Percentiles rank a stretch among this genome's conserved stretches.
phyloP scores from a whole-genome alignment of 2,329 filamentous ascomycete genomes.

The Aspergillus jensenii region DNA sequence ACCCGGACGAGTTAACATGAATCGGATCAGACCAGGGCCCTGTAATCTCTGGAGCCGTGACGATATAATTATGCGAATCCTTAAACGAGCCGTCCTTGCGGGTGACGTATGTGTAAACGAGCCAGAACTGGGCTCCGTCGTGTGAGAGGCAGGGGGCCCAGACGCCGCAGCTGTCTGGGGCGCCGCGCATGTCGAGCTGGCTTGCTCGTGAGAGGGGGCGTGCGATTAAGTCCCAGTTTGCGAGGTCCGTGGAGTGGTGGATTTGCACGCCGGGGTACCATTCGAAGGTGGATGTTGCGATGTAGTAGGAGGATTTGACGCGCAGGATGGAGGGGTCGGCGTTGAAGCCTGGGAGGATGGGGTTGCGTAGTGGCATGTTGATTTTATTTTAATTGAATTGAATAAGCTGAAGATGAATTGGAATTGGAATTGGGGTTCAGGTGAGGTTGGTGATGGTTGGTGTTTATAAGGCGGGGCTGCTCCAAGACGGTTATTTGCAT shows the following conservation, averaged over 20 bases:
- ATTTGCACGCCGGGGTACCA: constrained; percentile 60
- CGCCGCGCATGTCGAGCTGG: constrained; percentile 24
- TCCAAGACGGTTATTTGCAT: no score
- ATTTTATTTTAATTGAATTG: no score
- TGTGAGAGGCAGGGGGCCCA: constrained; percentile 51
- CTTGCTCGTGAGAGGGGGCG: constrained; percentile 23
- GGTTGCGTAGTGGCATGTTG: constrained; percentile 45
- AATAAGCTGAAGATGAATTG: no score
- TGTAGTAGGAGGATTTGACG: constrained; percentile 53
- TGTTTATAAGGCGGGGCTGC: no score
- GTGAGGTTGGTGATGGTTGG: no score
- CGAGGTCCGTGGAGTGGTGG: constrained; percentile 52
- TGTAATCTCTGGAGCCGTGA: constrained; percentile 44
- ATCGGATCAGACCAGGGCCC: constrained; percentile 50
- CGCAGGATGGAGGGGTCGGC: constrained; percentile 58
- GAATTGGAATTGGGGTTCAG: no score
- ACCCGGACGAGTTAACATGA: constrained; percentile 51
- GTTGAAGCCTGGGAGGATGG: constrained; percentile 59
- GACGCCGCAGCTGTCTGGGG: constrained; percentile 28
- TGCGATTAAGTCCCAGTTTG: constrained; percentile 34
- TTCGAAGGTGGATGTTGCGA: constrained; percentile 62
- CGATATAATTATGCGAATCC: constrained; percentile 58
- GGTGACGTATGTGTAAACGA: constrained; percentile 51
- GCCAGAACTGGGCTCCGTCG: constrained; percentile 46
- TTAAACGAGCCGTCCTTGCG: constrained; percentile 64